Conservation (phyloP, 1,139 yeast genomes). For the Candida glucosophila region DNA sequence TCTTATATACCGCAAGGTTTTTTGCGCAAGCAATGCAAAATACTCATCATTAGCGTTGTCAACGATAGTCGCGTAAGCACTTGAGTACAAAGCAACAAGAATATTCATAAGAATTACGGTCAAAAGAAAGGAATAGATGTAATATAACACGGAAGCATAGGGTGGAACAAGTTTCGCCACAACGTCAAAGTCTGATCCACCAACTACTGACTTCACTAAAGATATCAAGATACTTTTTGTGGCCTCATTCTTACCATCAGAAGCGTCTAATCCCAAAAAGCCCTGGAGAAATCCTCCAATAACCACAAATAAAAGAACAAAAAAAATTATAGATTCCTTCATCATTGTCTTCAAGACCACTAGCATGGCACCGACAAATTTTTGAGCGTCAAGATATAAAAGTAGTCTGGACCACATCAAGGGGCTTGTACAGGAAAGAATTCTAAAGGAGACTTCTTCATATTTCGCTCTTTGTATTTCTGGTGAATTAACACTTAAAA, state of each 20-base stretch:
- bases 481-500: constrained; percentile 33
- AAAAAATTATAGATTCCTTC: constrained; percentile 76
- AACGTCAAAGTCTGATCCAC: constrained; percentile 64
- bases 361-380: constrained; percentile 83
- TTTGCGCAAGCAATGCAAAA: constrained; percentile 76
- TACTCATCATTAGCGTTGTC: constrained; percentile 81
- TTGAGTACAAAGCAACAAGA: constrained; percentile 75
- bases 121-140: constrained; percentile 67
- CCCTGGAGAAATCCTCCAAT: constrained; percentile 82
- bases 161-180: constrained; percentile 74
- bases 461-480: constrained; percentile 28
- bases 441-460: constrained; percentile 61
- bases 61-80: constrained; percentile 74
- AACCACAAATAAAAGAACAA: constrained; percentile 61
- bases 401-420: constrained; percentile 78
- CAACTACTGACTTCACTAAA: constrained; percentile 62
- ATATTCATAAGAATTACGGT: constrained; percentile 70
- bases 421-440: constrained; percentile 78
- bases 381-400: constrained; percentile 68
- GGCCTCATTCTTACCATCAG: constrained; percentile 77
- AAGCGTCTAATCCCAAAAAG: constrained; percentile 76
- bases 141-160: constrained; percentile 70
- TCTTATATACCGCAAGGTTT: constrained; percentile 73
- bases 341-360: constrained; percentile 80
- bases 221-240: constrained; percentile 57